Conservation (phyloP, 2,329 filamentous ascomycete species). For the Pestalotiopsis sp. region DNA sequence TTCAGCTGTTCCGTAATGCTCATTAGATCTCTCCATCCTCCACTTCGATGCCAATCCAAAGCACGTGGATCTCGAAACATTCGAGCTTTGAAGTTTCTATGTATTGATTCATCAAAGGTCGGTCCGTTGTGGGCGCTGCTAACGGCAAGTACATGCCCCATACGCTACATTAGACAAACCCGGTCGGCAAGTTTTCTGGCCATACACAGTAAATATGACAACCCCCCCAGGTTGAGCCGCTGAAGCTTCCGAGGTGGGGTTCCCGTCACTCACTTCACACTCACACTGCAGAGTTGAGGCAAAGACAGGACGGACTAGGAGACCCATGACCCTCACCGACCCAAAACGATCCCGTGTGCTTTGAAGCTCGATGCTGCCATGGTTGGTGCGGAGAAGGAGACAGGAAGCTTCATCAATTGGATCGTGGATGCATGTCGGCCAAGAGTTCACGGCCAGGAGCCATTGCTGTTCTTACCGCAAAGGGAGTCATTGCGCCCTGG, state of each 20-base stretch:
- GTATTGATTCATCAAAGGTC: neutral
- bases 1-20: neutral
- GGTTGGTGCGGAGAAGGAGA: too few relatives aligned
- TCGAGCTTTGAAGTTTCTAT: neutral
- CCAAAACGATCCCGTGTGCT: too few relatives aligned
- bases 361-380: too few relatives aligned
- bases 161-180: neutral
- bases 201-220: neutral
- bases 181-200: neutral
- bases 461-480: neutral
- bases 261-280: neutral
- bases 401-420: too few relatives aligned
- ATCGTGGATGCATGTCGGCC: too few relatives aligned
- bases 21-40: neutral
- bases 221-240: neutral
- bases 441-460: neutral
- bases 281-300: too few relatives aligned
- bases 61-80: neutral
- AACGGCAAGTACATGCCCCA: neutral
- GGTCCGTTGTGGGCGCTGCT: conserved; percentile 6
- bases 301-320: too few relatives aligned
- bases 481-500: neutral
- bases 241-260: conserved; percentile 10
- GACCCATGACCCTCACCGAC: too few relatives aligned
- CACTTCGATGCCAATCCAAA: neutral